A percentile compares a stretch with the other conserved stretches of the same genome.
Evolutionary conservation across 1,284 basidiomycete genomes (phyloP).

Genomic region (Malassezia brasiliensis): DNA sequence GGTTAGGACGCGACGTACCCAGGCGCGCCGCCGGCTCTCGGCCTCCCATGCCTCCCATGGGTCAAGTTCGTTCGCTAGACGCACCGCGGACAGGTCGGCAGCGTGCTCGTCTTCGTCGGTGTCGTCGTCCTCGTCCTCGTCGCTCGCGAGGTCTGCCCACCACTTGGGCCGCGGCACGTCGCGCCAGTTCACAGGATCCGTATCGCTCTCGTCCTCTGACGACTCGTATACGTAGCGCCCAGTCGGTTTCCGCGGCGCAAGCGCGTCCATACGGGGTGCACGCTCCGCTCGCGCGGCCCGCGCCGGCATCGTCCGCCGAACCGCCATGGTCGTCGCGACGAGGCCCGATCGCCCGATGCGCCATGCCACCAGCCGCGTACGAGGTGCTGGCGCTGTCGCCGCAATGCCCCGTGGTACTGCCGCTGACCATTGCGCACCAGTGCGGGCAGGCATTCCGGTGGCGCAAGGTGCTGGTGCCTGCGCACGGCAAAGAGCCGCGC

Average conservation of each 20-base stretch:
- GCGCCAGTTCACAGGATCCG: neutral
- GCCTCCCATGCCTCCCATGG: constrained; percentile 18
- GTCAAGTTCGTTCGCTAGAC: constrained; percentile 16
- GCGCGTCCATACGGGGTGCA: neutral
- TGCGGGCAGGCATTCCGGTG: constrained; percentile 47
- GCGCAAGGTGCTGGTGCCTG: constrained; percentile 31
- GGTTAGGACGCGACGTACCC: constrained; percentile 3
- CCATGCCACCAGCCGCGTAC: constrained; percentile 3
- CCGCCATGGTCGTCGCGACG: neutral
- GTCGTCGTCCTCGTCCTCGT: neutral
- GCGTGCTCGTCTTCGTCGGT: neutral
- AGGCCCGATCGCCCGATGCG: constrained; percentile 1
- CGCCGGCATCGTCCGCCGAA: neutral
- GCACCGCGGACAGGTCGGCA: neutral
- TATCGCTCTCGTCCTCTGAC: constrained; percentile 11
- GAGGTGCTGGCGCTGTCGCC: constrained; percentile 3
- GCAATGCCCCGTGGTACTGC: constrained; percentile 26
- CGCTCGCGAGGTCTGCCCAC: neutral
- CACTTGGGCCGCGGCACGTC: neutral
- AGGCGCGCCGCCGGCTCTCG: constrained; percentile 4
- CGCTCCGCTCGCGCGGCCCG: neutral
- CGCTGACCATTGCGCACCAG: constrained; percentile 40
- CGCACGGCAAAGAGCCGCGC: neutral
- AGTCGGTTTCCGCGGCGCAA: constrained; percentile 6
- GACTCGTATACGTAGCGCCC: constrained; percentile 17